These are phyloP conservation scores for Trematosphaeria pertusa DNA, from an alignment of 2,329 filamentous ascomycete species.

Conservation along the genomic window DNA sequence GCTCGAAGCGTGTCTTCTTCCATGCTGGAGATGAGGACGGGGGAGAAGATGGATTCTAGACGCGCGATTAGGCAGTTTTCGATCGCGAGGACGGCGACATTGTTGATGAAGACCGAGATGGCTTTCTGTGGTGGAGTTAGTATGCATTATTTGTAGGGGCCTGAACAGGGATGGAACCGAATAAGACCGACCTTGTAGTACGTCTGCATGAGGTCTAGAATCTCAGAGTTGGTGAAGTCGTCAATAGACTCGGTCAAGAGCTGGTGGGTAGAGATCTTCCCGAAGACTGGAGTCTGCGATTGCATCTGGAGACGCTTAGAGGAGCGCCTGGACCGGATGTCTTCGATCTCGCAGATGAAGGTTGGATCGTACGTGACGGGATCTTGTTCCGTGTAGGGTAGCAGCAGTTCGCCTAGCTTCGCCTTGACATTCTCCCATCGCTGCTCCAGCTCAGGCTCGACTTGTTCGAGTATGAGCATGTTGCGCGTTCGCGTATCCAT, in stretches of 20 bases:
- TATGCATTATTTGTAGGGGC: not conserved
- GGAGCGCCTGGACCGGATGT: conserved; percentile 20
- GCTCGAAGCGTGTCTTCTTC: conserved; percentile 24
- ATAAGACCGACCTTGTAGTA: conserved; percentile 31
- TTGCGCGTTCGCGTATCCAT: conserved; percentile 25
- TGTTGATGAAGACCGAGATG: conserved; percentile 34
- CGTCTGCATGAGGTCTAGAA: conserved; percentile 32
- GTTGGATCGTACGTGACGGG: conserved; percentile 32
- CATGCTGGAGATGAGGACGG: conserved; percentile 25
- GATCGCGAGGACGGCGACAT: conserved; percentile 33
- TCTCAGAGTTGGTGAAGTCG: conserved; percentile 32
- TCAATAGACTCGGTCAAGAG: conserved; percentile 30
- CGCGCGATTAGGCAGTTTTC: conserved; percentile 33
- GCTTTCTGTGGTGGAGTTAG: conserved; percentile 24
- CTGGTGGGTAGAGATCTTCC: conserved; percentile 4
- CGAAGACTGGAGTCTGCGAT: not conserved
- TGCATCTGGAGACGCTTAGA: not conserved
- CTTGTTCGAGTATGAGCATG: conserved; percentile 23
- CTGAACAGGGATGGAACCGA: not conserved
- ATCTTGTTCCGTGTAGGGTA: conserved; percentile 25
- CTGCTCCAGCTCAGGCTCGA: conserved; percentile 25
- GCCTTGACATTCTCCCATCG: conserved; percentile 15
- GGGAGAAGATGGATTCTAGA: conserved; percentile 28
- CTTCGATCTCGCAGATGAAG: conserved; percentile 24
- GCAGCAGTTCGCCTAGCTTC: conserved; percentile 32